phyloP scores from a whole-genome alignment of 805 yeast genomes.

The Wickerhamiella spandovensis region DNA sequence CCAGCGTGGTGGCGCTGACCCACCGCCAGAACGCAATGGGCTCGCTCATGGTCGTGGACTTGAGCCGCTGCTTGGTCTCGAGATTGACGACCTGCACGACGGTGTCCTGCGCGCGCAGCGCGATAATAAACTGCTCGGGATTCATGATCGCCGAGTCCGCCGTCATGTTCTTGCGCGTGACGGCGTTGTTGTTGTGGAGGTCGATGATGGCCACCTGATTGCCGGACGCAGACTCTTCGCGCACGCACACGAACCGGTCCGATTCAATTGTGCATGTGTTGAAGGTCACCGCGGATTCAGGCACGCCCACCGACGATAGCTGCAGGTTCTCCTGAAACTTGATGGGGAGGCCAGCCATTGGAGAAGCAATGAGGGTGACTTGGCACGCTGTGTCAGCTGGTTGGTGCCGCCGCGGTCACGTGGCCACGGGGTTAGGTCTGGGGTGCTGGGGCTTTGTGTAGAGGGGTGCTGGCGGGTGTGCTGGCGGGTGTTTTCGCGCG shows the following conservation, averaged over 20 bases:
- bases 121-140: constrained; percentile 69
- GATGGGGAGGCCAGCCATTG: constrained; percentile 65
- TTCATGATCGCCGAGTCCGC: constrained; percentile 98
- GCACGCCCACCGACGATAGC: constrained; percentile 75
- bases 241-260: constrained; percentile 69
- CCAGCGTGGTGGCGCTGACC: constrained; percentile 61
- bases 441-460: no score
- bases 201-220: constrained; percentile 86
- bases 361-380: background rate
- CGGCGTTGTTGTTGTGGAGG: constrained; percentile 60
- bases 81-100: constrained; percentile 85
- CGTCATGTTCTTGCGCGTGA: constrained; percentile 83
- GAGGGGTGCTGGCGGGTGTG: no score
- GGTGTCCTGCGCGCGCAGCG: constrained; percentile 91
- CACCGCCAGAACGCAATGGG: constrained; percentile 95
- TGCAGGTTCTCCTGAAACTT: constrained; percentile 92
- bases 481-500: no score
- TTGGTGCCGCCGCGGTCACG: no score
- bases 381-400: constrained; percentile 8
- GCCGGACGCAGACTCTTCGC: constrained; percentile 34
- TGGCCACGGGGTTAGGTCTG: no score
- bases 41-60: constrained; percentile 72
- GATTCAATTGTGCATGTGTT: constrained; percentile 90
- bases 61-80: constrained; percentile 74
- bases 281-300: constrained; percentile 74